phyloP scores from a whole-genome alignment of 2,329 filamentous ascomycete species.

The Nigrospora oryzae region DNA sequence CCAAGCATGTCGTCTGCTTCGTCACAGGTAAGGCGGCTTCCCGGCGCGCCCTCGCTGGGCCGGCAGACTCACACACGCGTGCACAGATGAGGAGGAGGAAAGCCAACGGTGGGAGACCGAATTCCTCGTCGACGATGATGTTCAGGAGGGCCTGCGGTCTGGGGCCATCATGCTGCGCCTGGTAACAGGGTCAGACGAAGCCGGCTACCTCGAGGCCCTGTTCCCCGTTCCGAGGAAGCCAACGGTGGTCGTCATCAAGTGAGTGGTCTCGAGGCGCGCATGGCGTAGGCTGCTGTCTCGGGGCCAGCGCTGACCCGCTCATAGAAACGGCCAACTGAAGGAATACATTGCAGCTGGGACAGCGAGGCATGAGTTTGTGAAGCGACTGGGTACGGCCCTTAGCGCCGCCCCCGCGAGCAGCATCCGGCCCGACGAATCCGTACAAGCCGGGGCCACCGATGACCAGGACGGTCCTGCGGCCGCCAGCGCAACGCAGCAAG shows the following conservation, averaged over 20 bases:
- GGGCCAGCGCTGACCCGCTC: conserved; percentile 1
- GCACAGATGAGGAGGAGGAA: conserved; percentile 59
- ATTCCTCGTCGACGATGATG: conserved; percentile 50
- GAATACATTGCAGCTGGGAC: conserved; percentile 65
- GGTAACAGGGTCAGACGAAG: conserved; percentile 67
- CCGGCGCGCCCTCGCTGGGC: background rate
- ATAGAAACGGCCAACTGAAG: conserved; percentile 61
- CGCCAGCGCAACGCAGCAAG: too few species aligned
- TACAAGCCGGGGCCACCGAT: too few species aligned
- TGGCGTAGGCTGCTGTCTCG: background rate
- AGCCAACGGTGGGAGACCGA: conserved; percentile 67
- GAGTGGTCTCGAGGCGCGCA: conserved; percentile 14
- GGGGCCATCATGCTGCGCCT: conserved; percentile 66
- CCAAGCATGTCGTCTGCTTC: conserved; percentile 78
- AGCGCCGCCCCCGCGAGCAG: conserved; percentile 5
- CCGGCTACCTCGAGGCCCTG: conserved; percentile 71
- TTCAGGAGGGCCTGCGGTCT: conserved; percentile 45
- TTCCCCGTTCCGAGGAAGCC: conserved; percentile 75
- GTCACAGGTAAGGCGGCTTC: conserved; percentile 54
- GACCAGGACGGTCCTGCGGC: too few species aligned
- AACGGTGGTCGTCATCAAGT: conserved; percentile 71
- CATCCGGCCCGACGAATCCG: too few species aligned
- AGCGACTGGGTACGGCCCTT: conserved; percentile 38
- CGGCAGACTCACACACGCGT: conserved; percentile 3
- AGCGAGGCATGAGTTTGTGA: conserved; percentile 57